Conservation (phyloP, 768 basidiomycete genomes). For the Tricholomella constricta region DNA sequence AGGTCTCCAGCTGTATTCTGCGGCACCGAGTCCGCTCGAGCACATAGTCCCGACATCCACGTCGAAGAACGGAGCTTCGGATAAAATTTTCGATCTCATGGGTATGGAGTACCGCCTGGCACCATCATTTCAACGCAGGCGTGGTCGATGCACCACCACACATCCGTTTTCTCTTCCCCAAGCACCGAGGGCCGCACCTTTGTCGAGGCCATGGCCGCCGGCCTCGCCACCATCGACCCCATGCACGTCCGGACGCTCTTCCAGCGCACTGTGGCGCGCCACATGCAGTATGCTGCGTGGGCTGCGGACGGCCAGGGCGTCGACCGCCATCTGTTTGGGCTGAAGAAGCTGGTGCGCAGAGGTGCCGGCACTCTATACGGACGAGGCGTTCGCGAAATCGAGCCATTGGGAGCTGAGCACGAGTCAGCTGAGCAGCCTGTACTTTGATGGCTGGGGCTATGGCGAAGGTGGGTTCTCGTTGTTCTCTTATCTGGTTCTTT, state of each 20-base stretch:
- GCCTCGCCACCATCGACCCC: constrained; percentile 37
- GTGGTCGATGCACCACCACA: constrained; percentile 85
- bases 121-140: constrained; percentile 77
- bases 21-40: constrained; percentile 73
- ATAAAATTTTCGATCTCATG: constrained; percentile 76
- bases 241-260: constrained; percentile 64
- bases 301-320: constrained; percentile 94
- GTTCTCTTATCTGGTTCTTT: neutral
- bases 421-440: constrained; percentile 80
- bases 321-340: too few species aligned
- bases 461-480: too few species aligned
- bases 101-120: constrained; percentile 79
- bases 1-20: constrained; percentile 77
- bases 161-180: constrained; percentile 70
- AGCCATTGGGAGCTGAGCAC: too few species aligned
- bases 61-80: constrained; percentile 49
- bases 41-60: constrained; percentile 69
- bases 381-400: constrained; percentile 64
- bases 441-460: too few species aligned
- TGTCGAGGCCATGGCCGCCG: constrained; percentile 86
- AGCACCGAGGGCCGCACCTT: constrained; percentile 81
- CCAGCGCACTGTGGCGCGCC: constrained; percentile 71
- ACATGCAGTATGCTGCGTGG: constrained; percentile 86
- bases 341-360: constrained; percentile 77
- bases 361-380: constrained; percentile 73